Base-by-base conservation (phyloP, 805 yeast genomes). In the Starmera dryadoides region DNA sequence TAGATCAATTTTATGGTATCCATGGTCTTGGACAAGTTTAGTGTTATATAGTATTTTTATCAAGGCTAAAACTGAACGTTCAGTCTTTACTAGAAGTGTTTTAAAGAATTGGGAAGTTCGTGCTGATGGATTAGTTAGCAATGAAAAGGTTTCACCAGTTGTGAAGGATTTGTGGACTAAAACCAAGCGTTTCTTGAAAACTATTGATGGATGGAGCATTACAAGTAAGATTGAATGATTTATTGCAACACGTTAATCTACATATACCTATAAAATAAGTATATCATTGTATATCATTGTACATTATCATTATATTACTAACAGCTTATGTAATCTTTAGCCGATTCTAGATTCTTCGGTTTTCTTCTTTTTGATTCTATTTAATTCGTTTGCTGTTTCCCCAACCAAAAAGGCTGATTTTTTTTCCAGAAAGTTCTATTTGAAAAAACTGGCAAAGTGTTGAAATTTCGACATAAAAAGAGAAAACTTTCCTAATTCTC, bases 11-110 rank as follows among this genome's bases (percentile, higher is more conserved):
- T 52, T 79, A n/a, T 80, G 78, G 65, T 71, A 77, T 55, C 68
- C 63, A 48, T 75, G 78, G 52, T 79, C 89, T 28, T 71, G 86
- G 73, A 47, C 78, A 38, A 68, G 77, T 3, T 64, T 83, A 25
- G 52, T 75, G 28, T 54, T 70, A 9, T 82, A 78, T 55, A 55
- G 74, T 11, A 41, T 75, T 11, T 89, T 89, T 64, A 69, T 87
- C 61, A 85, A 85, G 60, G 60, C 82, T 41, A 77, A 95, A 60
- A 85, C 69, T 56, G 94, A 86, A 56, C 79, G 77, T 48, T 82
- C 93, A 3, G 66, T 76, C 23, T 79, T 78, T 64, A 81, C 87
- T 40, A 80, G 86, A 62, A 66, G 73, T 45, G 79, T 77, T 25
- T 67, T 86, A 56, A 78, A 82, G 64, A 66, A 71, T 38, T 66